Conservation (phyloP, 2,329 filamentous ascomycete genomes). For the Torrubiellomyces zombiae region DNA sequence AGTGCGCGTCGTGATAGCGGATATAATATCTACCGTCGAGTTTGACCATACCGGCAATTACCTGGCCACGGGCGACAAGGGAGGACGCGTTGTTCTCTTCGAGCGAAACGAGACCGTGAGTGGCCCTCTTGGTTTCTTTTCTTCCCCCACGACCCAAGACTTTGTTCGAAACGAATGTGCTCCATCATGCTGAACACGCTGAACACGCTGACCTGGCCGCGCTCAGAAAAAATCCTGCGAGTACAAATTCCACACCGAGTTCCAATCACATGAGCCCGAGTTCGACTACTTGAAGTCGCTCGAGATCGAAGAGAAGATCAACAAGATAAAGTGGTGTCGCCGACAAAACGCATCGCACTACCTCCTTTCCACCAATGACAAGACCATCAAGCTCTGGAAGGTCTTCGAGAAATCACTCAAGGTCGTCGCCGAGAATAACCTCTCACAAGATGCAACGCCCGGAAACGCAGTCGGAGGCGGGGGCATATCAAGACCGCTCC, state of each 20-base stretch:
- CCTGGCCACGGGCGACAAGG: constrained; percentile 79
- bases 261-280: constrained; percentile 97
- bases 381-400: constrained; percentile 99
- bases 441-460: constrained; percentile 86
- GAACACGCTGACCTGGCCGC: constrained; percentile 1
- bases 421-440: constrained; percentile 96
- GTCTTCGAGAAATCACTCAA: constrained; percentile 99
- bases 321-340: constrained; percentile 99
- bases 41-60: constrained; percentile 86
- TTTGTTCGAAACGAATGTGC: constrained; percentile 13
- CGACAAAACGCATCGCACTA: constrained; percentile 98
- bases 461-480: constrained; percentile 56
- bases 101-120: constrained; percentile 90
- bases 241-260: constrained; percentile 99
- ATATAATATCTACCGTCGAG: constrained; percentile 83
- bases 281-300: constrained; percentile 99
- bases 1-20: constrained; percentile 35
- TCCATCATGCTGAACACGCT: not conserved
- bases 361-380: constrained; percentile 95
- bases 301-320: constrained; percentile 99
- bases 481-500: constrained; percentile 54
- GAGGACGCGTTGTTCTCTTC: constrained; percentile 69
- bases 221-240: constrained; percentile 97
- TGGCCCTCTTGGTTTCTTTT: constrained; percentile 2
- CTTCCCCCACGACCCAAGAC: constrained; percentile 1